Evolutionary conservation across 2,329 filamentous ascomycete genomes (phyloP).

Genomic region (Trichophyton rubrum): DNA sequence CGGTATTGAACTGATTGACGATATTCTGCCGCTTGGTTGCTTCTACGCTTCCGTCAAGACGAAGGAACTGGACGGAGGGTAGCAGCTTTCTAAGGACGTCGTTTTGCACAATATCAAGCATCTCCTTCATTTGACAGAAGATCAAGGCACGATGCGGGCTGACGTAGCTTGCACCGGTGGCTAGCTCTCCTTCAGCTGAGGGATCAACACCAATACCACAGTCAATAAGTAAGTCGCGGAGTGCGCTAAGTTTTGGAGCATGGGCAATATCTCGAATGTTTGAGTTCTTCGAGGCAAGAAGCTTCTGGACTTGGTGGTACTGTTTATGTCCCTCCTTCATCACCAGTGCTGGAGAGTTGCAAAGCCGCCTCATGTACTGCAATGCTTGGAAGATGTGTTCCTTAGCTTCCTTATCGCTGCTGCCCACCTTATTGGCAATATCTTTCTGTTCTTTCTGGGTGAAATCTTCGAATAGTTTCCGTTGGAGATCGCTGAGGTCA

Average conservation of each 20-base stretch:
- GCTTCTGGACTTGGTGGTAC: conserved; percentile 74
- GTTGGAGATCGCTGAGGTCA: conserved; percentile 87
- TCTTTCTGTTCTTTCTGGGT: conserved; percentile 85
- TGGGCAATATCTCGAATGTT: conserved; percentile 74
- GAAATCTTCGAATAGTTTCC: conserved; percentile 93
- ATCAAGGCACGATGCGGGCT: conserved; percentile 91
- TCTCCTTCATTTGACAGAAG: conserved; percentile 99
- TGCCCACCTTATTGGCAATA: conserved; percentile 68
- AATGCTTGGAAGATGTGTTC: conserved; percentile 98
- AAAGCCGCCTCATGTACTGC: conserved; percentile 98
- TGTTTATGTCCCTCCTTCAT: conserved; percentile 88
- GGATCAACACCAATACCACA: conserved; percentile 83
- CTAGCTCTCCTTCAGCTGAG: conserved; percentile 45
- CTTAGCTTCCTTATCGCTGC: conserved; percentile 82
- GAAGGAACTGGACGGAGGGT: conserved; percentile 83
- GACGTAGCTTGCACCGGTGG: conserved; percentile 61
- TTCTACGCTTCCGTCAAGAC: conserved; percentile 88
- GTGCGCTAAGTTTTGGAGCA: conserved; percentile 80
- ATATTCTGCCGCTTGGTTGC: conserved; percentile 91
- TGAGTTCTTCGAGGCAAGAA: conserved; percentile 66
- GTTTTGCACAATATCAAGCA: conserved; percentile 97
- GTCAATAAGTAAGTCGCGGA: conserved; percentile 90
- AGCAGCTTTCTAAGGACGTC: conserved; percentile 82
- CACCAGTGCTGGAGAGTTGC: conserved; percentile 91
- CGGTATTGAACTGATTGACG: conserved; percentile 96